Base-by-base conservation (phyloP, 2,329 filamentous ascomycete species). In the Neofusicoccum ribis region DNA sequence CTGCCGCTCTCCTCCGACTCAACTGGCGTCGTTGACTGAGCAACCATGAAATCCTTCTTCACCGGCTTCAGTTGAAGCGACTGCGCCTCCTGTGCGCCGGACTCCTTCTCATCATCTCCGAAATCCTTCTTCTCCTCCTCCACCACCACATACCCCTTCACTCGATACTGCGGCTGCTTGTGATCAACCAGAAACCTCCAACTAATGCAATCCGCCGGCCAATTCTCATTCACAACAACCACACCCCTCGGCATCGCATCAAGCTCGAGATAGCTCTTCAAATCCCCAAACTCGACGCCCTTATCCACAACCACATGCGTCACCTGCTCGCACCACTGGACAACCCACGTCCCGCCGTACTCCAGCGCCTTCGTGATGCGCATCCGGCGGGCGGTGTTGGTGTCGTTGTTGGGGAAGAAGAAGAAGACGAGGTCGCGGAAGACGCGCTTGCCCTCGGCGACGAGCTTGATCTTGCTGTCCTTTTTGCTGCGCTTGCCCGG, bases 281-380 rank as follows among this genome's bases (percentile, higher is more conserved):
- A 80, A 65, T 93, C 86, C 3, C 82, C 77, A 72, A 88, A 93
- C 0, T 79, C 80, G 58, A 95, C 78, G 1, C 78, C 78, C 68
- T 87, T 89, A 72, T 97, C 93, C 1, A 92, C 89, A 66, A 98
- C 84, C 56, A 96, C 80, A 77, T 97, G 92, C 0, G 90, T 96
- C 23, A 73, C 46, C 6, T 77, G 77, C 0, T 75, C 70, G 36
- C 76, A 76, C 72, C 89, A 86, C 0, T 82, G 78, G 59, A 83
- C 84, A 34, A 87, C 85, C 88, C 93, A 95, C 0, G 75, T 79
- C 1, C 90, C 94, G 49, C 94, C 94, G 74, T 88, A 88, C 71
- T 92, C 88, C 60, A 64, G 12, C 0, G 61, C 89, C 74, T 89
- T 93, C 36, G 84, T 84, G 61, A 97, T 96, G 3, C 91, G 88